Base-by-base conservation (phyloP, 805 yeast genomes). In the Maudiozyma bulderi region DNA sequence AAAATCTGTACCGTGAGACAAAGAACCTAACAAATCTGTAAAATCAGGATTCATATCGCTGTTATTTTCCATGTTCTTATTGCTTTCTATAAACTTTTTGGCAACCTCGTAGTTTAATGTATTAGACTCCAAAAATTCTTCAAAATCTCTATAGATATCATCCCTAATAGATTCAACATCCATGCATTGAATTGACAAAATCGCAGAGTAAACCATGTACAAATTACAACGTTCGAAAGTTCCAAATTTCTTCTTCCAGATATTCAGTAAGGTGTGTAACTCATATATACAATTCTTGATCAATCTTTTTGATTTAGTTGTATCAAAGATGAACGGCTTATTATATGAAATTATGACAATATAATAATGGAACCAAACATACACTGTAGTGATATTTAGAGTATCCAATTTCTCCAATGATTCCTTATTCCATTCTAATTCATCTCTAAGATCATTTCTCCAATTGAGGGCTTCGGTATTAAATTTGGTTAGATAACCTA, bases 281-380 rank as follows among this genome's bases (percentile, higher is more conserved):
- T 61, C 66, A 45, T 58, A 59, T 11, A 59, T 59, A 30, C 56
- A 56, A 5, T 56, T 55, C 40, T 62, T 61, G 11, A 59, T 55
- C 13, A 60, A 34, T 14, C 47, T 46, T 44, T 55, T 52, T 40
- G 64, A 57, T 40, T 56, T 47, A 9, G 48, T 46, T 1, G 54
- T 44, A 30, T 60, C 62, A 35, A 50, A 54, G 6, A 77, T 70
- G 54, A 78, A 78, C 5, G 82, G 82, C 31, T 81, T 66, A 54
- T 79, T 79, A 42, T 78, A 68, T 53, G 84, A 78, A 13, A 80
- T 66, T n/a, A 77, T 56, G 8, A 76, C 69, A 35, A 80, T 70
- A 55, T 78, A 79, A 57, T 77, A 79, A 55, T 76, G 78, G 53
- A 73, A 76, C 51, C 76, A 65, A 14, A 77, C 71, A 44, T 74